Evolutionary conservation across 257 asterid genomes (phyloP).

Genomic region (Paraleonurus japonicus): DNA sequence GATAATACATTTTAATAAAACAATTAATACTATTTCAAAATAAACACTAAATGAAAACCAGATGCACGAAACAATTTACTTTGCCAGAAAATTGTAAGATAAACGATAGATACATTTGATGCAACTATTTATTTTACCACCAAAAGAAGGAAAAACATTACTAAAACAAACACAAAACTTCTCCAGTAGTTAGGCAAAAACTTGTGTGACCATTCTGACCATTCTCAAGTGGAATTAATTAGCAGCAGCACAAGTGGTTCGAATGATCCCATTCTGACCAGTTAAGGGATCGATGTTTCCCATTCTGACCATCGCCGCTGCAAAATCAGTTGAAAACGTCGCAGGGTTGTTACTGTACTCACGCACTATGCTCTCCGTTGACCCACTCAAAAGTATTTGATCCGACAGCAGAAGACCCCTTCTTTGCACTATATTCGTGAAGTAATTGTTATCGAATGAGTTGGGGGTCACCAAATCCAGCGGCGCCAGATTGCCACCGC

Average conservation of each 20-base stretch:
- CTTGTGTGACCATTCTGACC: too few relatives aligned
- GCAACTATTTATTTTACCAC: too few relatives aligned
- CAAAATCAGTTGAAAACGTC: constrained; percentile 30
- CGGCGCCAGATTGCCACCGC: constrained; percentile 28
- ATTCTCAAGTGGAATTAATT: too few relatives aligned
- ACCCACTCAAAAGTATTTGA: constrained; percentile 28
- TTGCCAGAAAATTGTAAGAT: too few relatives aligned
- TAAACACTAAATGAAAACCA: too few relatives aligned
- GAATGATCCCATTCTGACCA: constrained; percentile 12
- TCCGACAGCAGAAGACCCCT: constrained; percentile 34
- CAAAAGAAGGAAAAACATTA: too few relatives aligned
- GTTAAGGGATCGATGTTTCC: constrained; percentile 30
- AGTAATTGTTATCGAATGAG: constrained; percentile 33
- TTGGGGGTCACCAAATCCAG: constrained; percentile 26
- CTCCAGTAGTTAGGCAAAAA: too few relatives aligned
- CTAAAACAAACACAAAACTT: too few relatives aligned
- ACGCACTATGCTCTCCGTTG: constrained; percentile 28
- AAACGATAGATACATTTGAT: too few relatives aligned
- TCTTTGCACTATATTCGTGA: constrained; percentile 28
- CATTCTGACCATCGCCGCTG: constrained; percentile 35
- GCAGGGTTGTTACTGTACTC: constrained; percentile 32
- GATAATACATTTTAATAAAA: too few relatives aligned
- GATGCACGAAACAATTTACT: too few relatives aligned
- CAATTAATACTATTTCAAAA: too few relatives aligned
- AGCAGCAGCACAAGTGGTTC: constrained; percentile 26